Base-by-base conservation (phyloP, 139 green algal species). In the Chlamydomonas schloesseri region DNA sequence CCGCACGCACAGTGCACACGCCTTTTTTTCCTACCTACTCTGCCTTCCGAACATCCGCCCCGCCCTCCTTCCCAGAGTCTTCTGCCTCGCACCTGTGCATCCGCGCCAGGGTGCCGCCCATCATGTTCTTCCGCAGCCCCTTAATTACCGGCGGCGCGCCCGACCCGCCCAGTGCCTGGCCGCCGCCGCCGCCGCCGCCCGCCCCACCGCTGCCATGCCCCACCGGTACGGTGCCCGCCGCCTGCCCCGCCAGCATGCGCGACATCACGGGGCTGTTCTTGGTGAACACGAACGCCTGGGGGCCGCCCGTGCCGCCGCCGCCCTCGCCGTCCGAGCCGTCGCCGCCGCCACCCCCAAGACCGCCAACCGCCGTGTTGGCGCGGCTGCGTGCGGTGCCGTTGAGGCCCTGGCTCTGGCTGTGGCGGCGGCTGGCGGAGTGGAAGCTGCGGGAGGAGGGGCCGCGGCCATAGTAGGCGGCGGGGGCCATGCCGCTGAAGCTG, bases 191-290 rank as follows among this genome's bases (percentile, higher is more conserved):
- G 21, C 57, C 58, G 14, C 53, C 75, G 1, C 14, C 58, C 58
- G 24, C 58, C 26, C 10, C 75, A 13, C 34, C 21, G 57, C 31
- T 55, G 28, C 34, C 73, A 4, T 50, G 8, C 42, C 42, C 42
- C 42, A 8, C 42, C 42, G 42, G 42, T 8, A 50, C 42, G 42
- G 42, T 50, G 42, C 42, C 42, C 6, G 58, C 58, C 75, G 37
- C 36, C 60, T 42, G 20, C 77, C 68, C 80, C 53, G 46, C 9
- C 80, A 86, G 65, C 80, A 86, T 77, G n/a, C n/a, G 42, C 0
- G 57, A 50, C 80, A 86, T 69, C 20, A 86, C 67, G 31, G 80
- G 80, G 24, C 67, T 78, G 67, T 73, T 69, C 53, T 86, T 86
- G 46, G 50, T 78, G 67, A 62, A 68, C n/a, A 86, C 80, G n/a